phyloP scores from a whole-genome alignment of 768 basidiomycete genomes.

The Agaricus bisporus region DNA sequence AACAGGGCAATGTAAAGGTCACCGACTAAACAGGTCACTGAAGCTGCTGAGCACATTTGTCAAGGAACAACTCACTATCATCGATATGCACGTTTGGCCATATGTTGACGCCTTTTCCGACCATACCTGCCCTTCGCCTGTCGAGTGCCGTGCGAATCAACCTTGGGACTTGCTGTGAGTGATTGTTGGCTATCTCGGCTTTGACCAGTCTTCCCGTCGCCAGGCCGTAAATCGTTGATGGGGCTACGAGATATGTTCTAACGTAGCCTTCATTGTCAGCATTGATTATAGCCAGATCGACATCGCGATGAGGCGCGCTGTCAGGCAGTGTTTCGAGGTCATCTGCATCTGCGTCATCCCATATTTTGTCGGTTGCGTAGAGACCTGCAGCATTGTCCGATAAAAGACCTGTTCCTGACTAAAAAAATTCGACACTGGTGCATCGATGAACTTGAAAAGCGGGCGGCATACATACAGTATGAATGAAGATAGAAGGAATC shows the following conservation, averaged over 20 bases:
- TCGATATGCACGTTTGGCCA: conserved; percentile 55
- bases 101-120: conserved; percentile 51
- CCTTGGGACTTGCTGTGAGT: conserved; percentile 46
- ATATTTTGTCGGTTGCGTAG: conserved; percentile 29
- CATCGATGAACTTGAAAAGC: not conserved
- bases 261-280: conserved; percentile 50
- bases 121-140: conserved; percentile 45
- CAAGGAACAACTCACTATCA: conserved; percentile 33
- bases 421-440: conserved; percentile 29
- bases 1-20: conserved; percentile 40
- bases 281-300: conserved; percentile 38
- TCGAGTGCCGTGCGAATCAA: conserved; percentile 38
- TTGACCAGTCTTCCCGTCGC: conserved; percentile 42
- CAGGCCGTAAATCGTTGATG: conserved; percentile 56
- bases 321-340: conserved; percentile 40
- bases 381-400: conserved; percentile 40
- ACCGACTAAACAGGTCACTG: conserved; percentile 26
- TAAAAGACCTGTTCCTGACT: conserved; percentile 31
- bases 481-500: conserved; percentile 43
- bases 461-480: conserved; percentile 42
- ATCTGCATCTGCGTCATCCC: conserved; percentile 41
- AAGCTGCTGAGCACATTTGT: conserved; percentile 13
- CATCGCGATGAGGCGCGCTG: conserved; percentile 42
- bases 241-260: conserved; percentile 44
- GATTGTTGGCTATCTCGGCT: conserved; percentile 43